These are phyloP conservation scores for Dalechampia spathulata DNA, from an alignment of 441 rosid genomes.

Conservation along the genomic window DNA sequence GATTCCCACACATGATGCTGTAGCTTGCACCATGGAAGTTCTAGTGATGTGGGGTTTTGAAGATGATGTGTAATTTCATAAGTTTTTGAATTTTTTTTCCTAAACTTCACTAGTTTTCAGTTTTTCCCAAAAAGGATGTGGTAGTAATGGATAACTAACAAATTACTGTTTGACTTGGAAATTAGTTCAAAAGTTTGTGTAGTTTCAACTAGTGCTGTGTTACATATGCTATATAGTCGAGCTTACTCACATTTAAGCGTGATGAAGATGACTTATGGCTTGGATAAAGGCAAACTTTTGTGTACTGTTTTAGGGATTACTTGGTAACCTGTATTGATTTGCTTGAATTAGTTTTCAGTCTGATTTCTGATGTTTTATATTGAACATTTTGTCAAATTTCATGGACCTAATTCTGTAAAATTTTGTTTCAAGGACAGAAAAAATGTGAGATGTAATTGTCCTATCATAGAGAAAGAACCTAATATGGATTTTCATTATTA, in stretches of 20 bases:
- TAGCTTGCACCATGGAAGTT: not conserved
- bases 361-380: too few species aligned
- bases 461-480: too few species aligned
- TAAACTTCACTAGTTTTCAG: too few species aligned
- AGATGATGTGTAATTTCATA: not conserved
- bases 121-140: not conserved
- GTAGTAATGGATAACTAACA: too few species aligned
- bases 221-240: not conserved
- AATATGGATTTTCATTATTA: too few species aligned
- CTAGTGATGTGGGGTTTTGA: not conserved
- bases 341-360: too few species aligned
- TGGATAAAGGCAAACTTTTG: not conserved
- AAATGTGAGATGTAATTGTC: too few species aligned
- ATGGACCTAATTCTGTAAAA: too few species aligned
- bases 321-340: not conserved
- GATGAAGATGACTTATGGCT: not conserved
- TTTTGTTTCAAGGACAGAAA: too few species aligned
- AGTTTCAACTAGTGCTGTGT: not conserved
- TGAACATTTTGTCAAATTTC: too few species aligned
- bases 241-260: not conserved
- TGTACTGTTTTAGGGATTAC: not conserved
- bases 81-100: too few species aligned
- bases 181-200: not conserved
- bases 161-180: not conserved
- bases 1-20: not conserved